phyloP scores from a whole-genome alignment of 2,329 filamentous ascomycete genomes.

The Cercospora berteroae region DNA sequence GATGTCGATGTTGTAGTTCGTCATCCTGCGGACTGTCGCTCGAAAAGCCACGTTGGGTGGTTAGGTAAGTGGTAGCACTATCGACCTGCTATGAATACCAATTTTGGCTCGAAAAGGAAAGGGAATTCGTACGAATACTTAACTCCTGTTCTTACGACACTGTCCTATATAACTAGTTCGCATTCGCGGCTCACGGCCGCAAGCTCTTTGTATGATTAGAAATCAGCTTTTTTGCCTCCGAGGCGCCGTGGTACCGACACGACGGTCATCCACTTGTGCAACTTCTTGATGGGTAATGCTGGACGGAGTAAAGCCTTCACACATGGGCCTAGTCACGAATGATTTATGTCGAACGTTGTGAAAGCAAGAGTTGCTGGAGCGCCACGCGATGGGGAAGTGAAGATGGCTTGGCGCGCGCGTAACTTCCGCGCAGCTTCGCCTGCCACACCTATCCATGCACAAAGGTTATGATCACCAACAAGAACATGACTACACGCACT shows the following conservation, averaged over 20 bases:
- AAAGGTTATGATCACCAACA: neutral
- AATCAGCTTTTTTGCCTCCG: conserved; percentile 8
- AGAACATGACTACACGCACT: neutral
- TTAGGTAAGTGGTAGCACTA: neutral
- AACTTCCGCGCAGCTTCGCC: conserved; percentile 1
- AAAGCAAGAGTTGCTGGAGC: neutral
- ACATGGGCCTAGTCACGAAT: neutral
- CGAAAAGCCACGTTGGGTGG: conserved; percentile 27
- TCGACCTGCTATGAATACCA: neutral
- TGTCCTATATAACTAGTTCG: neutral
- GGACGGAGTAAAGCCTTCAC: neutral
- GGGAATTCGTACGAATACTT: neutral
- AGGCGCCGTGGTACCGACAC: neutral
- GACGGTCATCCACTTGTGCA: neutral
- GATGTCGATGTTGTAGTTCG: conserved; percentile 71
- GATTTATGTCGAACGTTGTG: neutral
- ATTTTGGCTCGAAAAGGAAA: neutral
- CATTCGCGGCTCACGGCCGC: conserved; percentile 4
- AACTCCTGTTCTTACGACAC: neutral
- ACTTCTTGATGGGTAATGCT: neutral
- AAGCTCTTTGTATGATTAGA: conserved; percentile 16
- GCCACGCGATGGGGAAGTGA: neutral
- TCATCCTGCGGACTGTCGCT: conserved; percentile 54
- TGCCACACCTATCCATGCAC: neutral
- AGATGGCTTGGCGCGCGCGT: neutral